These are phyloP conservation scores for Fraxinus anomala DNA, from an alignment of 257 asterid species.

Conservation along the genomic window DNA sequence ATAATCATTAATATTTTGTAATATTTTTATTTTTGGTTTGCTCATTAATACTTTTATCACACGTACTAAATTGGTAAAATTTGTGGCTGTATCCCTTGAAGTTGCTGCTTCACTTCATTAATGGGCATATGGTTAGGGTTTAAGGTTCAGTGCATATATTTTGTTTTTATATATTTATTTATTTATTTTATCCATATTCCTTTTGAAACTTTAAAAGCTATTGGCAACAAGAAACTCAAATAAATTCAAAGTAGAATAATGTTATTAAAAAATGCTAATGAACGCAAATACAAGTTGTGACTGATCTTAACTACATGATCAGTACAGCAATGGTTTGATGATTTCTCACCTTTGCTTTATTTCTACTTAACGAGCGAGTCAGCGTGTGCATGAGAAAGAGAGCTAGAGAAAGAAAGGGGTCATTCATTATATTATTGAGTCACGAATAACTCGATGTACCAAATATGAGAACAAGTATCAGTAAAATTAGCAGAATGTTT, in stretches of 20 bases:
- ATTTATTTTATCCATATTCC: too few species aligned
- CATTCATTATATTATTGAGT: not conserved
- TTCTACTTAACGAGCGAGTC: not conserved
- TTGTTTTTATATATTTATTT: too few species aligned
- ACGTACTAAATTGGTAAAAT: too few species aligned
- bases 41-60: too few species aligned
- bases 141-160: too few species aligned
- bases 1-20: too few species aligned
- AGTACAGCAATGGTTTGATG: constrained; percentile 17
- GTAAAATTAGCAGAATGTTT: constrained; percentile 64
- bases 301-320: constrained; percentile 6
- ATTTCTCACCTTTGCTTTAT: constrained; percentile 30
- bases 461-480: not conserved
- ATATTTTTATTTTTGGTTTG: too few species aligned
- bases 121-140: too few species aligned
- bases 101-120: too few species aligned
- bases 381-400: not conserved
- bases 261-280: not conserved
- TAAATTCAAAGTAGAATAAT: too few species aligned
- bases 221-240: not conserved
- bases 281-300: not conserved
- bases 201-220: too few species aligned
- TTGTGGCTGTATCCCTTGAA: too few species aligned
- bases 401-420: not conserved
- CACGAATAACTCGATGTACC: not conserved